Conservation (phyloP, 1,284 basidiomycete species). For the Sanghuangporus weigelae region DNA sequence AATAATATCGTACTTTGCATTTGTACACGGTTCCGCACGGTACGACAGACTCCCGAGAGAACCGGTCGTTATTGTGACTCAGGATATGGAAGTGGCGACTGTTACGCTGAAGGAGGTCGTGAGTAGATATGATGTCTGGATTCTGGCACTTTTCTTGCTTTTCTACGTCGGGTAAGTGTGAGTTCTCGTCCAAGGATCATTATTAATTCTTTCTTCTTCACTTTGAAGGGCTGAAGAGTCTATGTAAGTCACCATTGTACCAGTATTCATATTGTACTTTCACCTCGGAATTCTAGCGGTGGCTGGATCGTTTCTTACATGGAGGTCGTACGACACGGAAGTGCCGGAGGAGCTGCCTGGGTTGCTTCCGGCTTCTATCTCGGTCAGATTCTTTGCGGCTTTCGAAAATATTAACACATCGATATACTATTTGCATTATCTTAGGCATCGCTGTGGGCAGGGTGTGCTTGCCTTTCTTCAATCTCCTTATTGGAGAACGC, state of each 20-base stretch:
- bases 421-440: not conserved
- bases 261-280: not conserved
- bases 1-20: conserved; percentile 10
- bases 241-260: conserved; percentile 22
- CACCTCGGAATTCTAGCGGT: conserved; percentile 21
- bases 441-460: conserved; percentile 29
- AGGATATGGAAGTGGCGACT: not conserved
- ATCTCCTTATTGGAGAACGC: conserved; percentile 30
- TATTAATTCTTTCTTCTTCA: not conserved
- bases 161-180: conserved; percentile 28
- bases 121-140: conserved; percentile 28
- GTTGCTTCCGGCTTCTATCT: conserved; percentile 30
- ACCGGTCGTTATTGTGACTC: not conserved
- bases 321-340: conserved; percentile 27
- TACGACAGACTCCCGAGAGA: conserved; percentile 13
- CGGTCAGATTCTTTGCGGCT: conserved; percentile 17
- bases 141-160: conserved; percentile 29
- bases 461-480: conserved; percentile 28
- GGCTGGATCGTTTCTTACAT: conserved; percentile 31
- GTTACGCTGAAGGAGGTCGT: conserved; percentile 21
- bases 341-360: conserved; percentile 29
- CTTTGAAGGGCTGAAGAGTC: conserved; percentile 29
- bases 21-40: conserved; percentile 11
- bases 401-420: not conserved
- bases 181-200: not conserved